A percentile compares a stretch with the other conserved stretches of the same genome.
These are phyloP conservation scores for Cladophialophora psammophila DNA, from an alignment of 2,329 filamentous ascomycete species.

Conservation along the genomic window DNA sequence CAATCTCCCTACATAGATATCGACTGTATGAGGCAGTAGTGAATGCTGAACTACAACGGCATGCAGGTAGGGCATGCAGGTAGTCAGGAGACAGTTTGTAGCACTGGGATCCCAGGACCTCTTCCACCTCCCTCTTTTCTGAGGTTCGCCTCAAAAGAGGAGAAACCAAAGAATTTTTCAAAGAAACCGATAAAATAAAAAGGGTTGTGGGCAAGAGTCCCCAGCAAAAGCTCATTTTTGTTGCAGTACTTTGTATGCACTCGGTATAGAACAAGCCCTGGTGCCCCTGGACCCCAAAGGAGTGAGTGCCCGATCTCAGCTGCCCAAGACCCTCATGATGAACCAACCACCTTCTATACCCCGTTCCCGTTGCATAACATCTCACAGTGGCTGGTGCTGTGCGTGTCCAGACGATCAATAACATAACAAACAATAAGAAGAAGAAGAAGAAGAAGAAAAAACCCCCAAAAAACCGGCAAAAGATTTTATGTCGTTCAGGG, in stretches of 20 bases:
- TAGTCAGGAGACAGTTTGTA: too few relatives aligned
- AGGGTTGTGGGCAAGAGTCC: neutral
- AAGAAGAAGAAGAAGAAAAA: neutral
- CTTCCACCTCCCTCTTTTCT: too few relatives aligned
- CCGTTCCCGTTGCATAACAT: neutral
- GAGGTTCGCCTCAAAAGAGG: too few relatives aligned
- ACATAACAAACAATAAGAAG: neutral
- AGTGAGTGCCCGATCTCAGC: neutral
- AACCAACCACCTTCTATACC: neutral
- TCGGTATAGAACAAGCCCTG: neutral
- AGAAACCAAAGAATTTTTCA: too few relatives aligned
- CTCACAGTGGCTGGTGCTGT: constrained; percentile 1
- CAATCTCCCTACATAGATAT: too few relatives aligned
- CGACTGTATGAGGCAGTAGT: too few relatives aligned
- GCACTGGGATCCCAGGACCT: neutral
- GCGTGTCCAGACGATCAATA: neutral
- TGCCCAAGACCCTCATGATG: constrained; percentile 3
- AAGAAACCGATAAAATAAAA: too few relatives aligned
- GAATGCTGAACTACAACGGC: too few relatives aligned
- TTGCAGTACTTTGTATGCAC: neutral
- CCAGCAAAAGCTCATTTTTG: neutral
- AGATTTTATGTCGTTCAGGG: constrained; percentile 7
- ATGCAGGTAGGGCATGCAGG: too few relatives aligned
- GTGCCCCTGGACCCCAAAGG: neutral
- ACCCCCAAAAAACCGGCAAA: constrained; percentile 1